These are phyloP conservation scores for Xylaria sp. DNA, from an alignment of 2,329 filamentous ascomycete genomes.

Conservation along the genomic window DNA sequence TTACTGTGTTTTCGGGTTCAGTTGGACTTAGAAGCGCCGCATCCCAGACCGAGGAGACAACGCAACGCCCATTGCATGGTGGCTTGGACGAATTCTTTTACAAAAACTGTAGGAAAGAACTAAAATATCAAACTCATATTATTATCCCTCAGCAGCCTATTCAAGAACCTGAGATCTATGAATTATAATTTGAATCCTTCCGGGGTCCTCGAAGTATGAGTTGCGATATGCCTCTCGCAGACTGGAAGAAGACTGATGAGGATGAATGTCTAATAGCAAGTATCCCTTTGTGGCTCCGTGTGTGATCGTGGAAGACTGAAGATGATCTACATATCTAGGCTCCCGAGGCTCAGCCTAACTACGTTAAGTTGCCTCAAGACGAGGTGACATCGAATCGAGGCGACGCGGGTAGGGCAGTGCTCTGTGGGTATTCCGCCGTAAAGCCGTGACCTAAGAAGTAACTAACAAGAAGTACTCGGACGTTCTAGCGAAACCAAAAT, in stretches of 20 bases:
- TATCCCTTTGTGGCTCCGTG: neutral
- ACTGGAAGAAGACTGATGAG: neutral
- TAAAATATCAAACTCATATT: no score
- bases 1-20: no score
- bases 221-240: neutral
- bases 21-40: no score
- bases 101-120: no score
- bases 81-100: no score
- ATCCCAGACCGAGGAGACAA: no score
- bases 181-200: no score
- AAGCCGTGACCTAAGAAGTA: neutral
- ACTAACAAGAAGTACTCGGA: neutral
- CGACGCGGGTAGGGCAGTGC: neutral
- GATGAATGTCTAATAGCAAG: neutral
- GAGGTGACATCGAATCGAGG: neutral
- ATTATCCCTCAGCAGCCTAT: no score
- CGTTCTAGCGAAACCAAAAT: neutral
- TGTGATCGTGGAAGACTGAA: neutral
- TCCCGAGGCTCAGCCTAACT: neutral
- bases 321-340: neutral
- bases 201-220: neutral
- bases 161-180: no score
- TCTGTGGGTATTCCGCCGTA: neutral
- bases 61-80: no score
- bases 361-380: neutral